A percentile compares a stretch with the other conserved stretches of the same genome.
Conservation (phyloP, 2,329 filamentous ascomycete genomes). For the Sodiomyces alkalinus region DNA sequence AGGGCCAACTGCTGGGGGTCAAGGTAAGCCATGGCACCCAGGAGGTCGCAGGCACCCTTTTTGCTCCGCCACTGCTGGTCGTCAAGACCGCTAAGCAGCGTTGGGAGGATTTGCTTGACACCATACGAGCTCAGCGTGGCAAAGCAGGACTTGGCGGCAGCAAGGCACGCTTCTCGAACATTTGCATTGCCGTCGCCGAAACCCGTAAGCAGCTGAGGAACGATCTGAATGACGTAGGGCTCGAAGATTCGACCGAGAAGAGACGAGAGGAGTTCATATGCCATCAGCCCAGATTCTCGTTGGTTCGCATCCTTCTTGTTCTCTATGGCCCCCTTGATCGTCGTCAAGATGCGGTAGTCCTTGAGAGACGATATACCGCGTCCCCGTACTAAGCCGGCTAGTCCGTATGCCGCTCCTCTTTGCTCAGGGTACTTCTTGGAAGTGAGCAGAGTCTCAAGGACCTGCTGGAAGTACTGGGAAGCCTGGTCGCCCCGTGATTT, state of each 20-base stretch:
- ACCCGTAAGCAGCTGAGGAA: slow-evolving; percentile 74
- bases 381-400: slow-evolving; percentile 82
- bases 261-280: slow-evolving; percentile 78
- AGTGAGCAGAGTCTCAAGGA: slow-evolving; percentile 69
- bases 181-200: slow-evolving; percentile 83
- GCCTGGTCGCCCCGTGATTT: slow-evolving; percentile 65
- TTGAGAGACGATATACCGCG: slow-evolving; percentile 68
- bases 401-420: slow-evolving; percentile 84
- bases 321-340: slow-evolving; percentile 68
- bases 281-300: slow-evolving; percentile 75
- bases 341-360: slow-evolving; percentile 75
- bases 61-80: slow-evolving; percentile 97
- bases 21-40: slow-evolving; percentile 96
- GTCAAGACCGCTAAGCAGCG: slow-evolving; percentile 78
- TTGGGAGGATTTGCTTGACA: slow-evolving; percentile 88
- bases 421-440: slow-evolving; percentile 87
- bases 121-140: slow-evolving; percentile 86
- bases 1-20: slow-evolving; percentile 87
- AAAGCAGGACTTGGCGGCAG: slow-evolving; percentile 89
- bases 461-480: slow-evolving; percentile 62
- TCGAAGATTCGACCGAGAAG: slow-evolving; percentile 84
- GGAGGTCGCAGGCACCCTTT: slow-evolving; percentile 89
- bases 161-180: slow-evolving; percentile 83
- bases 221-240: slow-evolving; percentile 90
- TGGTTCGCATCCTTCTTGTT: slow-evolving; percentile 90